Base-by-base conservation (phyloP, 1,284 basidiomycete species). In the Ustilago hordei region DNA sequence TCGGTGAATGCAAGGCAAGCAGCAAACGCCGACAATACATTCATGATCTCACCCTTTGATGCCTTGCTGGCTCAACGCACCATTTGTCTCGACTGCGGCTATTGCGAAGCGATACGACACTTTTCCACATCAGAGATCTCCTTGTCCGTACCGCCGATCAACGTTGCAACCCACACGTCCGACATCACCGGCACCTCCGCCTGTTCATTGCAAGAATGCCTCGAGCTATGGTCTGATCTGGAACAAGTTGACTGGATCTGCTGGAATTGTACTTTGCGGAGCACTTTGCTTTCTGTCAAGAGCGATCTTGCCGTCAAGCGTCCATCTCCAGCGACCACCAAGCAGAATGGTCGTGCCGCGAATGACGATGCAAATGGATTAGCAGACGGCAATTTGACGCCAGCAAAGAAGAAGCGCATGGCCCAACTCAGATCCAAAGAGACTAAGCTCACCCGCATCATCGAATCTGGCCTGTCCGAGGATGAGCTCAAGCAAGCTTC, bases 211-310 rank as follows among this genome's bases (percentile, higher is more conserved):
- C 75, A 84, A 64, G 75, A 80, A 41, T 84, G 83, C 41, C 61
- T 86, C 0, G 76, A 57, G 4, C 32, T 66, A 19, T 85, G 83
- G 82, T 75, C 75, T 28, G 67, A 81, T 54, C 62, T 85, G 43
- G 84, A 86, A 56, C 71, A 72, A 50, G 75, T 86, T 8, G 84
- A 86, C 19, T 86, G 84, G 84, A 75, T 75, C 31, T 86, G 84
- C 65, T 79, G 77, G 71, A 75, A 77, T n/a, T 86, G 84, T 55
- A 84, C 75, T 15, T 55, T 86, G 28, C 69, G 54, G 17, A 66
- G 61, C 6, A 84, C 81, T 5, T 53, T 74, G 9, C 59, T 50
- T 5, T 54, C 41, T 8, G 59, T 73, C 43, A 50, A 55, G 36
- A 34, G 36, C 8, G 69, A 76, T n/a, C 19, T 76, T 9, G 59